Conservation (phyloP, 371 early-diverging fungal genomes). For the Catenaria anguillulae region DNA sequence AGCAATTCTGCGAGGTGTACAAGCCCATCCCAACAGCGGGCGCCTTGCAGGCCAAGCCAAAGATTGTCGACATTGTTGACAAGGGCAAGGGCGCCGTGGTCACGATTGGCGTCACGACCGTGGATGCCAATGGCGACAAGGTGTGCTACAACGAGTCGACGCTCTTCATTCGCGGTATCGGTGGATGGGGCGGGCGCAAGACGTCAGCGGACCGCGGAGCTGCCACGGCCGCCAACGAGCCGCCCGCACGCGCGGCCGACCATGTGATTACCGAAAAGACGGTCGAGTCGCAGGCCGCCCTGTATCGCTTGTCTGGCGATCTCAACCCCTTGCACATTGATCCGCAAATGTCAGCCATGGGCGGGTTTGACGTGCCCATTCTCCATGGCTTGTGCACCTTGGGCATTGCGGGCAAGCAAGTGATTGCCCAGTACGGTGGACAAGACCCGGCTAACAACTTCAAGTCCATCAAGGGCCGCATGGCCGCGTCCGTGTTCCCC, state of each 20-base stretch:
- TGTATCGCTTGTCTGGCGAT: constrained; percentile 83
- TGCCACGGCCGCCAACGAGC: constrained; percentile 54
- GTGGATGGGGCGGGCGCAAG: constrained; percentile 68
- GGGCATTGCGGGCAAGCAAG: constrained; percentile 79
- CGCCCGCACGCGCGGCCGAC: constrained; percentile 74
- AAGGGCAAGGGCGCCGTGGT: constrained; percentile 89
- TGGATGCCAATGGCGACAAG: constrained; percentile 56
- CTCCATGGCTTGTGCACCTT: constrained; percentile 88
- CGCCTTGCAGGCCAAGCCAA: constrained; percentile 52
- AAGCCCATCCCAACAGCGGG: constrained; percentile 70
- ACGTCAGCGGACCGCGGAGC: constrained; percentile 34
- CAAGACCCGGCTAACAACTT: constrained; percentile 47
- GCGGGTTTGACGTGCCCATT: constrained; percentile 90
- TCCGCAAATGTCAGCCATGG: constrained; percentile 81
- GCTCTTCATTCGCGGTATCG: constrained; percentile 80
- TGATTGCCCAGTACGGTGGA: constrained; percentile 55
- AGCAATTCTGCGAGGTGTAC: constrained; percentile 80
- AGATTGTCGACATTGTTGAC: constrained; percentile 81
- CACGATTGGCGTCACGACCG: constrained; percentile 61
- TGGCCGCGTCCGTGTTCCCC: constrained; percentile 83
- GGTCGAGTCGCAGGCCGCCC: constrained; percentile 76
- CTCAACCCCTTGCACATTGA: constrained; percentile 90
- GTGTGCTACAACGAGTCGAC: constrained; percentile 79
- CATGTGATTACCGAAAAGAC: constrained; percentile 67
- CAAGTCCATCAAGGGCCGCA: constrained; percentile 78